Evolutionary conservation across 805 yeast genomes (phyloP).

Genomic region (Lipomyces kockii): DNA sequence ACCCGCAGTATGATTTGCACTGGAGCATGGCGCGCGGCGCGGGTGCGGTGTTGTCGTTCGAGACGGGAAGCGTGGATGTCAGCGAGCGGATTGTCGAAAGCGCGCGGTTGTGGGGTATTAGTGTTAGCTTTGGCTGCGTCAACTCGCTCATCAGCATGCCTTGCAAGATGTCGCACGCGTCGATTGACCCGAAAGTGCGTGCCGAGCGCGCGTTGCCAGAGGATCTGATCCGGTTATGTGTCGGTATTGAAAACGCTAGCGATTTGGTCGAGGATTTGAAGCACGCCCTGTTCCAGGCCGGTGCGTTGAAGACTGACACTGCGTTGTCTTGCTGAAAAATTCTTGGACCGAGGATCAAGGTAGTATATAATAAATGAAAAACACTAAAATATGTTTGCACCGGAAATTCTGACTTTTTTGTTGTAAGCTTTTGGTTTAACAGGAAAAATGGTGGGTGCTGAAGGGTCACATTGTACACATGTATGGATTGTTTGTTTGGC

Average conservation of each 20-base stretch:
- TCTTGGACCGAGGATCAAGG: not conserved
- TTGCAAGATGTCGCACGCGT: conserved; percentile 96
- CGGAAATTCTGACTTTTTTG: not conserved
- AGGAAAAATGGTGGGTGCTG: no score
- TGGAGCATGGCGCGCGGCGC: conserved; percentile 76
- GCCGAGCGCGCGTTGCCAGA: conserved; percentile 90
- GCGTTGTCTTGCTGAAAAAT: not conserved
- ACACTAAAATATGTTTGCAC: not conserved
- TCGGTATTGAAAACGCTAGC: conserved; percentile 83
- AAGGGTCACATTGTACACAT: not conserved
- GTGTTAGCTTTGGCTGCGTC: conserved; percentile 94
- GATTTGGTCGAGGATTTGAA: conserved; percentile 84
- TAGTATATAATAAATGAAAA: not conserved
- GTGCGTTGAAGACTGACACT: conserved; percentile 49
- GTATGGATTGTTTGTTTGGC: not conserved
- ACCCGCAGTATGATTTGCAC: conserved; percentile 83
- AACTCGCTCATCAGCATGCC: conserved; percentile 92
- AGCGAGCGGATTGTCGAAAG: conserved; percentile 76
- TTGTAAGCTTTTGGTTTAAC: not conserved
- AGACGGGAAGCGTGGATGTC: conserved; percentile 73
- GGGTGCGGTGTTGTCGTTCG: conserved; percentile 88
- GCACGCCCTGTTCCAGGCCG: conserved; percentile 69
- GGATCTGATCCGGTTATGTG: conserved; percentile 85
- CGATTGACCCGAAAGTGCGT: conserved; percentile 85
- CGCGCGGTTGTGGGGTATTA: conserved; percentile 79